A percentile compares a stretch with the other conserved stretches of the same genome.
phyloP scores from a whole-genome alignment of 179 eudicot genomes.

The Gypsophila paniculata region DNA sequence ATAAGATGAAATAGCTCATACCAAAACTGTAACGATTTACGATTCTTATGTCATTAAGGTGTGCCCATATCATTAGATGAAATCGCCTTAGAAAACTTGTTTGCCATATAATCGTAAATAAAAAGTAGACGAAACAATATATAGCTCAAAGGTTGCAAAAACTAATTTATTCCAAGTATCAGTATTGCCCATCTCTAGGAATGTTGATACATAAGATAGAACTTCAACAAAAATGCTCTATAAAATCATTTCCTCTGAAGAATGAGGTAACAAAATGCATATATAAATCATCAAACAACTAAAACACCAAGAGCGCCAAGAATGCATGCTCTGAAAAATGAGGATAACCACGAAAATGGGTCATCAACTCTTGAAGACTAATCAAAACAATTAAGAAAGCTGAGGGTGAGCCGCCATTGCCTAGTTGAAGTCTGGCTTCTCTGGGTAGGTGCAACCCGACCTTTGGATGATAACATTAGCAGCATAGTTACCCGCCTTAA shows the following conservation, averaged over 20 bases:
- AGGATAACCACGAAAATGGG: slow-evolving; percentile 18
- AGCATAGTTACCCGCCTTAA: slow-evolving; percentile 81
- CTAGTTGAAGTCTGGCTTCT: slow-evolving; percentile 71
- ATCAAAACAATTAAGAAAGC: not conserved
- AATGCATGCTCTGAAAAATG: slow-evolving; percentile 12
- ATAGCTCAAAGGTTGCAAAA: not conserved
- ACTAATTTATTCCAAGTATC: not conserved
- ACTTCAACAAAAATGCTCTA: not conserved
- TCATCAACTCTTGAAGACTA: slow-evolving; percentile 22
- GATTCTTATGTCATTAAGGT: no score
- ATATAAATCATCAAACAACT: not conserved
- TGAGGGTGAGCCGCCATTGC: not conserved
- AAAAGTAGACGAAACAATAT: no score
- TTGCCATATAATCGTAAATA: no score
- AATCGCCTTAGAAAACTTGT: no score
- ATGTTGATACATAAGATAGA: not conserved
- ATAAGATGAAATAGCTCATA: no score
- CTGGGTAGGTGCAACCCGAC: slow-evolving; percentile 94
- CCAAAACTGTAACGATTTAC: no score
- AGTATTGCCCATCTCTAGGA: not conserved
- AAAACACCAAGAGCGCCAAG: slow-evolving; percentile 6
- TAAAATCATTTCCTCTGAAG: not conserved
- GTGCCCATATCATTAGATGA: no score
- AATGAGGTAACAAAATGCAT: not conserved
- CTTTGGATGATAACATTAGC: slow-evolving; percentile 85